Conservation (phyloP, 2,329 filamentous ascomycete species). For the Balansia obtecta region DNA sequence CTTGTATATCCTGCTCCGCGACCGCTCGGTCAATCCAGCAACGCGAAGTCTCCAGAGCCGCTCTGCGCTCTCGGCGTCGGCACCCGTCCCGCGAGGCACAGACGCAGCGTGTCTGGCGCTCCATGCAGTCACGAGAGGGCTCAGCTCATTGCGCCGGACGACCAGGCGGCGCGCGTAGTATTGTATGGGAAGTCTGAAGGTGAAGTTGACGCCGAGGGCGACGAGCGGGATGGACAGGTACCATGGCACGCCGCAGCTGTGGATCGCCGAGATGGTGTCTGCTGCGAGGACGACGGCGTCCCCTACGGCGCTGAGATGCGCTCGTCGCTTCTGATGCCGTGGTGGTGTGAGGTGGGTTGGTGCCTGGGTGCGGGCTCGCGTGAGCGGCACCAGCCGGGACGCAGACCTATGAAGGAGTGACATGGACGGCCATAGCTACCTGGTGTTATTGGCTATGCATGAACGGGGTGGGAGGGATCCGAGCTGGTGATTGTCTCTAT, state of each 20-base stretch:
- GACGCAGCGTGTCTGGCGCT: slow-evolving; percentile 13
- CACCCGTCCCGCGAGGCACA: not conserved
- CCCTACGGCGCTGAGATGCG: slow-evolving; percentile 22
- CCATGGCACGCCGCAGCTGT: slow-evolving; percentile 38
- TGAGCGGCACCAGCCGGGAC: not conserved
- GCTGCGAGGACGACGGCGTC: slow-evolving; percentile 28
- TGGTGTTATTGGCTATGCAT: not conserved
- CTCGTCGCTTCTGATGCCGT: slow-evolving; percentile 10
- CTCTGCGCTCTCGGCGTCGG: slow-evolving; percentile 6
- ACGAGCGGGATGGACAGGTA: slow-evolving; percentile 40
- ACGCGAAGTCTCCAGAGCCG: slow-evolving; percentile 14
- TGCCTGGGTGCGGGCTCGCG: not conserved
- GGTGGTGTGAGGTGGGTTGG: not conserved
- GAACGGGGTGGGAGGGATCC: not conserved
- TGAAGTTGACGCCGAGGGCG: slow-evolving; percentile 31
- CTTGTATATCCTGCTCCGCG: slow-evolving; percentile 22
- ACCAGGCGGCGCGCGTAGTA: slow-evolving; percentile 25
- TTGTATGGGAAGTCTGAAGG: slow-evolving; percentile 34
- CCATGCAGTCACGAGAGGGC: slow-evolving; percentile 22
- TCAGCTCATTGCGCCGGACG: slow-evolving; percentile 16
- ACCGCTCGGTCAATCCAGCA: slow-evolving; percentile 15
- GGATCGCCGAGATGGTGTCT: slow-evolving; percentile 29
- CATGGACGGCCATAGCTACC: slow-evolving; percentile 5
- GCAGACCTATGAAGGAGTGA: slow-evolving; percentile 3
- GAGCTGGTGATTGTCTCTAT: not conserved